Percentiles rank a stretch among this genome's conserved stretches.
Conservation (phyloP, 2,329 filamentous ascomycete genomes). For the Exophiala bonariae region DNA sequence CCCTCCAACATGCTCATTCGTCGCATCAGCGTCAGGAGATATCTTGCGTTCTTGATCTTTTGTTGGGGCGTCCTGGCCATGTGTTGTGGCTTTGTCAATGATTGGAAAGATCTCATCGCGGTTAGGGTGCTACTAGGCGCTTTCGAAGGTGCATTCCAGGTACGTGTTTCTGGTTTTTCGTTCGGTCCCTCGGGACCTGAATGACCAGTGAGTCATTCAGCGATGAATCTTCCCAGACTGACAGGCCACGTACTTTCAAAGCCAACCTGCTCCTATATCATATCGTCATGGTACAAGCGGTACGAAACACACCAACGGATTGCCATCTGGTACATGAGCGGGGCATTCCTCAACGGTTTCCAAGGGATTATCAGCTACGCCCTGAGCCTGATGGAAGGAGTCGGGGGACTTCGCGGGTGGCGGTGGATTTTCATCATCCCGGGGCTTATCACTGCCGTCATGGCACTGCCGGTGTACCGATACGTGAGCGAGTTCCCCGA, state of each 20-base stretch:
- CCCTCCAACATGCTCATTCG: constrained; percentile 12
- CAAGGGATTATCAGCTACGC: constrained; percentile 61
- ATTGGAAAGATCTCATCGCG: neutral
- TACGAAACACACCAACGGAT: constrained; percentile 37
- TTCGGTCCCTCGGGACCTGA: too few relatives aligned
- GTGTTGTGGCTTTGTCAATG: constrained; percentile 8
- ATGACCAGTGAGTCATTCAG: too few relatives aligned
- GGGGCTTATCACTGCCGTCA: constrained; percentile 53
- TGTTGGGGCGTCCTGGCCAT: constrained; percentile 13
- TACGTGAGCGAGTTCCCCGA: constrained; percentile 66
- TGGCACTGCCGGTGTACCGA: constrained; percentile 55
- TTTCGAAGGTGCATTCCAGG: constrained; percentile 36
- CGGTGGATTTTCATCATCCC: constrained; percentile 64
- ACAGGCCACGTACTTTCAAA: constrained; percentile 57
- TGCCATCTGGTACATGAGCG: constrained; percentile 32
- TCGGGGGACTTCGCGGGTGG: constrained; percentile 57
- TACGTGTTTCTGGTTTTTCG: too few relatives aligned
- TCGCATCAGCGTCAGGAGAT: constrained; percentile 7
- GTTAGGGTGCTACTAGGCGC: constrained; percentile 7
- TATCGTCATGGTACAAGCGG: constrained; percentile 33
- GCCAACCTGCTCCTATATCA: constrained; percentile 3
- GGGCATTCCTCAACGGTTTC: constrained; percentile 38
- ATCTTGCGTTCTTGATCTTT: constrained; percentile 5
- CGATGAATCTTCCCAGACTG: too few relatives aligned
- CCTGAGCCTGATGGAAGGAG: constrained; percentile 43